phyloP scores from a whole-genome alignment of 2,329 filamentous ascomycete genomes.

The Piedraia hortae region DNA sequence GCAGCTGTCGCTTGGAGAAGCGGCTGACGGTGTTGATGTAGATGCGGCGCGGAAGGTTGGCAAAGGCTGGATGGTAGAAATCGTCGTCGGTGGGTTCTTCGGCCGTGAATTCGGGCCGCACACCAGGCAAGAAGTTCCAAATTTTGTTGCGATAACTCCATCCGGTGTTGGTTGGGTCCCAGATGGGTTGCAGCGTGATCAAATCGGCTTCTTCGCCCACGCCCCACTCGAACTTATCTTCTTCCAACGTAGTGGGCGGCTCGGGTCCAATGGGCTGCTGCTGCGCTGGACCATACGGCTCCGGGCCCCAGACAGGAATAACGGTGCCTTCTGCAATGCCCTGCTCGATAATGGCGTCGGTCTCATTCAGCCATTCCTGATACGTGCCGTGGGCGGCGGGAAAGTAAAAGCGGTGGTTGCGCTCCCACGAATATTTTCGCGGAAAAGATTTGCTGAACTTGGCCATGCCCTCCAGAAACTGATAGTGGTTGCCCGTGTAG shows the following conservation, averaged over 20 bases:
- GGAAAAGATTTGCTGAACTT: slow-evolving; percentile 26
- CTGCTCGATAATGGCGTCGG: slow-evolving; percentile 16
- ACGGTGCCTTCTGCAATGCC: slow-evolving; percentile 14
- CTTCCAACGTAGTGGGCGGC: slow-evolving; percentile 45
- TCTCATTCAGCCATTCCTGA: slow-evolving; percentile 17
- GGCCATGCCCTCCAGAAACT: slow-evolving; percentile 39
- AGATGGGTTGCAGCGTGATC: slow-evolving; percentile 76
- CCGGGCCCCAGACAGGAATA: slow-evolving; percentile 56
- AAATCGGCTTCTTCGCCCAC: slow-evolving; percentile 75
- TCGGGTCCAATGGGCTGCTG: slow-evolving; percentile 54
- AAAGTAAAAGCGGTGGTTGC: slow-evolving; percentile 28
- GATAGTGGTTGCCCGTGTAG: slow-evolving; percentile 57
- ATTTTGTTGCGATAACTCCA: slow-evolving; percentile 33
- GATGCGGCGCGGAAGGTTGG: slow-evolving; percentile 37
- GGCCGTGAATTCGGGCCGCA: slow-evolving; percentile 65
- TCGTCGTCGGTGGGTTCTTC: slow-evolving; percentile 23
- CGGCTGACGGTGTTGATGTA: slow-evolving; percentile 74
- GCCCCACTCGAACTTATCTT: slow-evolving; percentile 65
- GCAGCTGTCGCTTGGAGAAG: slow-evolving; percentile 51
- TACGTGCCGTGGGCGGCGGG: slow-evolving; percentile 25
- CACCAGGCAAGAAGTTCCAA: slow-evolving; percentile 21
- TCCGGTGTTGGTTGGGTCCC: slow-evolving; percentile 62
- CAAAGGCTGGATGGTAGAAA: slow-evolving; percentile 23
- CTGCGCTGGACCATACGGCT: slow-evolving; percentile 33
- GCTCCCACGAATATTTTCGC: slow-evolving; percentile 30